Percentiles rank a stretch among this genome's conserved stretches.
Evolutionary conservation across 768 basidiomycete genomes (phyloP).

Genomic region (Candolleomyces aberdarensis): DNA sequence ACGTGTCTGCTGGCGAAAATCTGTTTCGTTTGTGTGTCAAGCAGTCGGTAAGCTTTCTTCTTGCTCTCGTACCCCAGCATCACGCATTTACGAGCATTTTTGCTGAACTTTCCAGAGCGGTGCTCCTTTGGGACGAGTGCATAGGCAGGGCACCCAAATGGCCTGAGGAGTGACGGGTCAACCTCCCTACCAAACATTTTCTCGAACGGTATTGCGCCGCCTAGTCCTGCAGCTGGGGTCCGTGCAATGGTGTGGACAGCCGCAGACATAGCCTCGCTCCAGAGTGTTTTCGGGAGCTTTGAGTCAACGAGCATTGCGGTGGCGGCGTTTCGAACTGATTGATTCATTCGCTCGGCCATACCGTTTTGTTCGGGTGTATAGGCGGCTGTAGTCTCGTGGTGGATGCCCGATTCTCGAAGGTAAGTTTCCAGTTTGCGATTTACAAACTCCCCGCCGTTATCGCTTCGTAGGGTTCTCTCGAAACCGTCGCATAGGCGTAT

Average conservation of each 20-base stretch:
- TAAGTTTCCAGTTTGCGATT: conserved; percentile 1
- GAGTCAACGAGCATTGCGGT: conserved; percentile 21
- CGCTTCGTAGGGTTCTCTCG: conserved; percentile 4
- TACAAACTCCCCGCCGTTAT: conserved; percentile 11
- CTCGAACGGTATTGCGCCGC: conserved; percentile 18
- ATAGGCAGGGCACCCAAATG: conserved; percentile 15
- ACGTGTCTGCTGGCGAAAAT: conserved; percentile 10
- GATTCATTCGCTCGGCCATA: conserved; percentile 26
- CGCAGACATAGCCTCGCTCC: conserved; percentile 19
- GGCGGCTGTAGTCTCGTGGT: conserved; percentile 8
- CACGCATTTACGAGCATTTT: conserved; percentile 12
- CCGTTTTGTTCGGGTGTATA: conserved; percentile 24
- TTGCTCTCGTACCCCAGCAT: conserved; percentile 14
- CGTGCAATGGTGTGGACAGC: conserved; percentile 18
- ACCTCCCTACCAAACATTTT: conserved; percentile 9
- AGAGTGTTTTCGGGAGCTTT: conserved; percentile 18
- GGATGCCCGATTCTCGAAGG: conserved; percentile 8
- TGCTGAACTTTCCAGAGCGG: conserved; percentile 14
- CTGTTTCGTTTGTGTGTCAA: conserved; percentile 1
- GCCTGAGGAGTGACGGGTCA: conserved; percentile 11
- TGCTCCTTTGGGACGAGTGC: conserved; percentile 17
- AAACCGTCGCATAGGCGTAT: conserved; percentile 2
- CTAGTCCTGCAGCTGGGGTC: conserved; percentile 15
- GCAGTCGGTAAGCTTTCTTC: conserved; percentile 14
- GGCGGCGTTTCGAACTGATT: conserved; percentile 19